Base-by-base conservation (phyloP, 352 stramenopile genomes). In the Phytophthora capsici region DNA sequence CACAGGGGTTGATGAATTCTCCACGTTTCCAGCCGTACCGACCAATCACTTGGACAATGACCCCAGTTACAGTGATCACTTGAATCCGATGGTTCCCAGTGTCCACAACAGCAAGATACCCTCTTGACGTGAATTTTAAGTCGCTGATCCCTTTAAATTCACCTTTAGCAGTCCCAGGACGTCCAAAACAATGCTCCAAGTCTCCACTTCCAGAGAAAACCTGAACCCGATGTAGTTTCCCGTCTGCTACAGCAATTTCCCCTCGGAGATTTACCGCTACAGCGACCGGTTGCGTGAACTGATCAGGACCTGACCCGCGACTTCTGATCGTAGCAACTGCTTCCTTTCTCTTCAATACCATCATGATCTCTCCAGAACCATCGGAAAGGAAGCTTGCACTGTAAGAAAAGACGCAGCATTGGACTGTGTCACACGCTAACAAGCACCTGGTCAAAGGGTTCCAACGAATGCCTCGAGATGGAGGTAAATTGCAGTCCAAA, bases 1-100 rank as follows among this genome's bases (percentile, higher is more conserved):
- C 75, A 16, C 73, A 73, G 0, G 80, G 83, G 6, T 66, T 62
- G 2, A 63, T 26, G 2, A 91, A 71, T 37, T 86, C 56, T 6
- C 75, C 68, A 2, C 41, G 20, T 10, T 48, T 56, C 43, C 51
- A 72, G 5, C 83, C 83, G 5, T 77, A 62, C 1, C 38, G 53
- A 2, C 82, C 82, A 38, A 89, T 45, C 0, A 78, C 53, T 1
- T 73, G 34, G 1, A 89, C 64, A 14, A 88, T 20, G 3, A 54
- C 60, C 0, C 82, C 82, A 1, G 77, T 83, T 2, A 63, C 55
- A 7, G 80, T 88, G 47, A 88, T 69, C 9, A 89, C 63, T 50
- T 89, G 77, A 22, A 90, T 55, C 4, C 77, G 80, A 48, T 89
- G 80, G 45, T 89, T 91, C 6, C 71, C 80, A 32, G 66, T 58